These are phyloP conservation scores for Picochlorum sp. DNA, from an alignment of 139 green algal genomes.

Conservation along the genomic window DNA sequence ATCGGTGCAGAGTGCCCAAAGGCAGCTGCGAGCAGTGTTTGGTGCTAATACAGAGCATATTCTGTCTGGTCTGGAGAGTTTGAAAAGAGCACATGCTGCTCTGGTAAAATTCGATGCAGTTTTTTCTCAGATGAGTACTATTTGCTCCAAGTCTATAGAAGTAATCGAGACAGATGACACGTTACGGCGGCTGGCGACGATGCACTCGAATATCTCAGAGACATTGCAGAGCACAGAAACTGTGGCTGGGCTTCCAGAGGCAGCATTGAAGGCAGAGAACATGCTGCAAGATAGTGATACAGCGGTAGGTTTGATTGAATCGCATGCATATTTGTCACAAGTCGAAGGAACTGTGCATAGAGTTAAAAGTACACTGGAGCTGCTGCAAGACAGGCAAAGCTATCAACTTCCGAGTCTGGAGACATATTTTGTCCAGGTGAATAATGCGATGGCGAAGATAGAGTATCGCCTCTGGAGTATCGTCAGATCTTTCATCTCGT, in stretches of 20 bases:
- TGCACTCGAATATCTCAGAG: constrained; percentile 63
- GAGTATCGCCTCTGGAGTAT: constrained; percentile 62
- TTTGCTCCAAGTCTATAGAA: constrained; percentile 62
- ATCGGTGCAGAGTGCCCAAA: constrained; percentile 33
- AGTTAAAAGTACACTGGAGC: constrained; percentile 46
- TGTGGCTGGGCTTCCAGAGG: constrained; percentile 7
- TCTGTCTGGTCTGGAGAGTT: constrained; percentile 48
- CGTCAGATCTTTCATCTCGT: constrained; percentile 43
- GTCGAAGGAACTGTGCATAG: constrained; percentile 62
- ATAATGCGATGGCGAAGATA: constrained; percentile 44
- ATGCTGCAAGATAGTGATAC: constrained; percentile 35
- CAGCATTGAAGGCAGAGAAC: constrained; percentile 38
- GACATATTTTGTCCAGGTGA: constrained; percentile 26
- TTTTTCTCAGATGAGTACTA: constrained; percentile 32
- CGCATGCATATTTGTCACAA: constrained; percentile 38
- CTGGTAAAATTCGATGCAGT: constrained; percentile 5
- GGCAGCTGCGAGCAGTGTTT: constrained; percentile 42
- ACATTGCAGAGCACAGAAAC: constrained; percentile 30
- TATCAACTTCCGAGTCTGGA: background rate
- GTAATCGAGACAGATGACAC: constrained; percentile 70
- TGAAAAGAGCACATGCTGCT: constrained; percentile 33
- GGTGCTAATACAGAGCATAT: constrained; percentile 52
- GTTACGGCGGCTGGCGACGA: constrained; percentile 54
- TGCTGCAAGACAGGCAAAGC: background rate
- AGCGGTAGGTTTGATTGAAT: constrained; percentile 17